Evolutionary conservation across 2,329 filamentous ascomycete species (phyloP).

Genomic region (Biscogniauxia mediterranea): DNA sequence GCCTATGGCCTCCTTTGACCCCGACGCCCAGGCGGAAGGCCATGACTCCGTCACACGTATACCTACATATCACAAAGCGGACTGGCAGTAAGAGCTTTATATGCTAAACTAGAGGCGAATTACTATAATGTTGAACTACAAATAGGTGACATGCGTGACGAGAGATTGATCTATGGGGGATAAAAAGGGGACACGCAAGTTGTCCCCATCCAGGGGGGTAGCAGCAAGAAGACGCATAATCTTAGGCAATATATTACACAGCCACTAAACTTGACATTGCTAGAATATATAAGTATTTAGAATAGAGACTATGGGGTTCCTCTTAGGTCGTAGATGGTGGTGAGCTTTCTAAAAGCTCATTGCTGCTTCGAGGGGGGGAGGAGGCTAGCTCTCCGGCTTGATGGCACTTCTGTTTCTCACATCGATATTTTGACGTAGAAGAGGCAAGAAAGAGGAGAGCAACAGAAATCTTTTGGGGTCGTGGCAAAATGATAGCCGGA

Average conservation of each 20-base stretch:
- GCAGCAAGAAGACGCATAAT: neutral
- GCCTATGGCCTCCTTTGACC: slow-evolving; percentile 1
- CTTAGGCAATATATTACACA: neutral
- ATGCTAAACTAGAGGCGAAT: too few species aligned
- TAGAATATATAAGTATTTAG: slow-evolving; percentile 1
- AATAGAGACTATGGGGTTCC: too few species aligned
- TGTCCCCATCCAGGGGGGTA: neutral
- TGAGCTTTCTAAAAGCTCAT: slow-evolving; percentile 11
- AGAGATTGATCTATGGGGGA: slow-evolving; percentile 5
- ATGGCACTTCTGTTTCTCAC: neutral
- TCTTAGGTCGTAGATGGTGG: neutral
- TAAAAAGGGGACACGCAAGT: neutral
- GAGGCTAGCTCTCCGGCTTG: slow-evolving; percentile 23
- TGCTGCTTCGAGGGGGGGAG: slow-evolving; percentile 24
- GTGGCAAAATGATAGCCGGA: neutral
- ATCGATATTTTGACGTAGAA: neutral
- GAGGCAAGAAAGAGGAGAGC: neutral
- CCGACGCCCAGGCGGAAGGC: slow-evolving; percentile 21
- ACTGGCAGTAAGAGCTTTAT: too few species aligned
- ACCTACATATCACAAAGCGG: neutral
- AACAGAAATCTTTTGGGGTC: neutral
- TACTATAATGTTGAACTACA: too few species aligned
- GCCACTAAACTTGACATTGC: neutral
- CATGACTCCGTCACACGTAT: slow-evolving; percentile 27
- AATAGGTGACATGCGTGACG: neutral